These are phyloP conservation scores for Ophiosphaerella korrae DNA, from an alignment of 2,329 filamentous ascomycete genomes.

Conservation along the genomic window DNA sequence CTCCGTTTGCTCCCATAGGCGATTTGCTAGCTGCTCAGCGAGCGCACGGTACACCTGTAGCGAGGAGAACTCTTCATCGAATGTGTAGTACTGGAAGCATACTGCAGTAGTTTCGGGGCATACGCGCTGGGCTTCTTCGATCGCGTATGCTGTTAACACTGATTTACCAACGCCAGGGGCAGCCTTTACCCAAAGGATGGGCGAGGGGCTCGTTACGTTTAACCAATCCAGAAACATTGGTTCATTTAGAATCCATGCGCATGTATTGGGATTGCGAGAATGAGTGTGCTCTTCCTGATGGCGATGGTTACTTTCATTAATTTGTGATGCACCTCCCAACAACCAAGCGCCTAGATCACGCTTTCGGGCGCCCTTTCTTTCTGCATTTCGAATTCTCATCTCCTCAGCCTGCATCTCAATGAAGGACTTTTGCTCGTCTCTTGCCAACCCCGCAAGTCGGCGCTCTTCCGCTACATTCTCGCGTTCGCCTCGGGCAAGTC, in stretches of 20 bases:
- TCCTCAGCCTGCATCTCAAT: slow-evolving; percentile 3
- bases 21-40: slow-evolving; percentile 3
- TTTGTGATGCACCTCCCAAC: not conserved
- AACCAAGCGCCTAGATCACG: not conserved
- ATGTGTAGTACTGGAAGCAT: slow-evolving; percentile 4
- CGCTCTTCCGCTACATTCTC: slow-evolving; percentile 2
- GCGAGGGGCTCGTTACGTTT: not conserved
- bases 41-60: slow-evolving; percentile 2
- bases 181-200: slow-evolving; percentile 1
- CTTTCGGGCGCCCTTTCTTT: slow-evolving; percentile 1
- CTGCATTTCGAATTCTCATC: slow-evolving; percentile 1
- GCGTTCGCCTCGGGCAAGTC: slow-evolving; percentile 2
- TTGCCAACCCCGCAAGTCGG: slow-evolving; percentile 1
- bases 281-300: not conserved
- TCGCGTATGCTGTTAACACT: not conserved
- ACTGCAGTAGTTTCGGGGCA: not conserved
- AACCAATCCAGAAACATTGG: not conserved
- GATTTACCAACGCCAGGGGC: slow-evolving; percentile 2
- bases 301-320: slow-evolving; percentile 3
- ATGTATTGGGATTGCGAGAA: slow-evolving; percentile 1
- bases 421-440: slow-evolving; percentile 1
- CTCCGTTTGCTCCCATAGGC: slow-evolving; percentile 1
- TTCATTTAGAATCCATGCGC: slow-evolving; percentile 1
- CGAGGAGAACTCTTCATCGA: slow-evolving; percentile 3
- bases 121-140: not conserved